phyloP scores from a whole-genome alignment of 495 filamentous ascomycete species.

The Penicillium canescens region DNA sequence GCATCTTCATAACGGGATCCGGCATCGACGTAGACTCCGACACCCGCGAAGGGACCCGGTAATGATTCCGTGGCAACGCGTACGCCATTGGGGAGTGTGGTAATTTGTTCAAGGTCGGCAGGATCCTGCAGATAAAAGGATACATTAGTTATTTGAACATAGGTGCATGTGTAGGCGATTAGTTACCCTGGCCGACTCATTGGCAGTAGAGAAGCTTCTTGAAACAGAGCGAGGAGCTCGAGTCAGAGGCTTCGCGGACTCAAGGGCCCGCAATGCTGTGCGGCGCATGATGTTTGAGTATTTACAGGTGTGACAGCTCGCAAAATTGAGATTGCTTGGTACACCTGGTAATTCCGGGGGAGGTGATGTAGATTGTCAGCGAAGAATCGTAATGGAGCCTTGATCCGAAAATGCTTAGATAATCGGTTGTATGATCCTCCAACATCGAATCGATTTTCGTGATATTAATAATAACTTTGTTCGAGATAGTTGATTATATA shows the following conservation, averaged over 20 bases:
- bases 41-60: constrained; percentile 90
- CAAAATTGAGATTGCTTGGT: constrained; percentile 1
- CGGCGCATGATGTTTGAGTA: constrained; percentile 38
- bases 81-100: constrained; percentile 88
- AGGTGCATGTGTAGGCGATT: background rate
- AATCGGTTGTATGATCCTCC: constrained; percentile 10
- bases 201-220: constrained; percentile 44
- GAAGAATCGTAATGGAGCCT: constrained; percentile 28
- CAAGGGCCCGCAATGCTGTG: constrained; percentile 46
- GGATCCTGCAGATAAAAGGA: constrained; percentile 64
- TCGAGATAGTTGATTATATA: no score
- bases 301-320: constrained; percentile 2
- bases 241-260: constrained; percentile 42
- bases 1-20: constrained; percentile 93
- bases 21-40: constrained; percentile 96
- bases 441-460: background rate
- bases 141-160: constrained; percentile 7
- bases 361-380: constrained; percentile 15
- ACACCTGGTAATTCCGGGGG: constrained; percentile 13
- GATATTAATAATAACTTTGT: background rate
- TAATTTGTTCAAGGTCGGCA: constrained; percentile 82
- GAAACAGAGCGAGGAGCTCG: constrained; percentile 41
- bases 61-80: constrained; percentile 94
- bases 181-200: constrained; percentile 42
- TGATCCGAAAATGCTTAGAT: constrained; percentile 23